Percentiles rank a stretch among this genome's conserved stretches.
These are phyloP conservation scores for Aphanomyces euteiches DNA, from an alignment of 352 stramenopile genomes.

Conservation along the genomic window DNA sequence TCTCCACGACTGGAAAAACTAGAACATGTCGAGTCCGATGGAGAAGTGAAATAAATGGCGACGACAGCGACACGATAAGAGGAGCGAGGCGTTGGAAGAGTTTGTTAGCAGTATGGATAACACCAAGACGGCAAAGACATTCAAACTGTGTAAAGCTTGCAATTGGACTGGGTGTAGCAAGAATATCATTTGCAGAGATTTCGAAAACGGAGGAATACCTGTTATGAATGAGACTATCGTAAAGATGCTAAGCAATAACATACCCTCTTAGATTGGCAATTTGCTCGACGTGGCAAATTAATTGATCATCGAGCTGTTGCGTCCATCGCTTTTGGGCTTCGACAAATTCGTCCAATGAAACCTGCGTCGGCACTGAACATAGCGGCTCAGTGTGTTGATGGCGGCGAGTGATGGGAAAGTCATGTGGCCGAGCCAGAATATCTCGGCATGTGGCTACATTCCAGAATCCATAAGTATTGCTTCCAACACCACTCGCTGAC, in stretches of 20 bases:
- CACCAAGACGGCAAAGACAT: constrained; percentile 8
- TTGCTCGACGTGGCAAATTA: constrained; percentile 40
- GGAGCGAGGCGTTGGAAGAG: not conserved
- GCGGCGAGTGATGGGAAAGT: constrained; percentile 40
- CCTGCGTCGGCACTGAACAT: not conserved
- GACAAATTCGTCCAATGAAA: constrained; percentile 1
- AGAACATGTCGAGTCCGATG: not conserved
- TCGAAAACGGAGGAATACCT: constrained; percentile 8
- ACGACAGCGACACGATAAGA: not conserved
- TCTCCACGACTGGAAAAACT: not conserved
- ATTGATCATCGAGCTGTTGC: constrained; percentile 31
- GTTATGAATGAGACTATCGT: not conserved
- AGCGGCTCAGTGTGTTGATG: not conserved
- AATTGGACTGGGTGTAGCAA: not conserved
- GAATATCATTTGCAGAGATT: not conserved
- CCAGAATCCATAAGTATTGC: constrained; percentile 40
- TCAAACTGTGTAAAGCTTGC: not conserved
- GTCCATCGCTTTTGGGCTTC: constrained; percentile 23
- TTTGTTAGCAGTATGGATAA: not conserved
- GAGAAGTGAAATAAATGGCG: not conserved
- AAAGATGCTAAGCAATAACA: not conserved
- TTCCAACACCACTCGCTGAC: not conserved
- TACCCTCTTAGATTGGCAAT: constrained; percentile 37
- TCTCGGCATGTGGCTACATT: constrained; percentile 46
- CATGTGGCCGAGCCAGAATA: constrained; percentile 42